Conservation (phyloP, 495 filamentous ascomycete species). For the Thermothielavioides terrestris region DNA sequence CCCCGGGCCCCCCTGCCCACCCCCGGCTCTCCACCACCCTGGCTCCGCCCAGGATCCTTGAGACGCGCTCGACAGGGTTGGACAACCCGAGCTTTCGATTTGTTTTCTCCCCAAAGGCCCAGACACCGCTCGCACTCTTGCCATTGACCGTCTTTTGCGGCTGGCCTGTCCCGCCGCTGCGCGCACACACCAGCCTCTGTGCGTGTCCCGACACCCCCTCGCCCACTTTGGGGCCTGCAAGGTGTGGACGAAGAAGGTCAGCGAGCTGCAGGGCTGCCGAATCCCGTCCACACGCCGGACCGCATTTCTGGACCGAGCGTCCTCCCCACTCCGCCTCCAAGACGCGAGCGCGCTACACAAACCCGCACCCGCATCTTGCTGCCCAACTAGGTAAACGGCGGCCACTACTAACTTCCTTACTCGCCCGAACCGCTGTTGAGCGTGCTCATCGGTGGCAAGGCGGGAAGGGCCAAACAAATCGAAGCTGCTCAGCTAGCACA, state of each 20-base stretch:
- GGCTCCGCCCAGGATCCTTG: slow-evolving; percentile 15
- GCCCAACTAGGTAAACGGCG: slow-evolving; percentile 24
- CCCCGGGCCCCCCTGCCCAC: too few species aligned
- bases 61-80: slow-evolving; percentile 21
- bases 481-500: too few species aligned
- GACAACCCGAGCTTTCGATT: slow-evolving; percentile 17
- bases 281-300: too few species aligned
- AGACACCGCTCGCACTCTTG: slow-evolving; percentile 12
- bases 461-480: slow-evolving; percentile 17
- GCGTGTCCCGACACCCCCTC: not conserved
- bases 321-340: slow-evolving; percentile 15
- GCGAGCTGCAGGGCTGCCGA: slow-evolving; percentile 17
- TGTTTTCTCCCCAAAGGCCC: slow-evolving; percentile 12
- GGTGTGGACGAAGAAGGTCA: not conserved
- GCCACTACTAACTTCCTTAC: slow-evolving; percentile 3
- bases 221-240: not conserved
- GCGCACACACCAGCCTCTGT: slow-evolving; percentile 3
- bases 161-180: slow-evolving; percentile 5
- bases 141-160: slow-evolving; percentile 17
- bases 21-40: slow-evolving; percentile 20
- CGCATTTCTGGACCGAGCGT: slow-evolving; percentile 14
- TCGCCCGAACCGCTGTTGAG: slow-evolving; percentile 5
- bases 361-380: slow-evolving; percentile 21
- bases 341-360: slow-evolving; percentile 9
- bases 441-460: not conserved